phyloP scores from a whole-genome alignment of 176 grass and related monocot species.

The Saccharum spontaneum region DNA sequence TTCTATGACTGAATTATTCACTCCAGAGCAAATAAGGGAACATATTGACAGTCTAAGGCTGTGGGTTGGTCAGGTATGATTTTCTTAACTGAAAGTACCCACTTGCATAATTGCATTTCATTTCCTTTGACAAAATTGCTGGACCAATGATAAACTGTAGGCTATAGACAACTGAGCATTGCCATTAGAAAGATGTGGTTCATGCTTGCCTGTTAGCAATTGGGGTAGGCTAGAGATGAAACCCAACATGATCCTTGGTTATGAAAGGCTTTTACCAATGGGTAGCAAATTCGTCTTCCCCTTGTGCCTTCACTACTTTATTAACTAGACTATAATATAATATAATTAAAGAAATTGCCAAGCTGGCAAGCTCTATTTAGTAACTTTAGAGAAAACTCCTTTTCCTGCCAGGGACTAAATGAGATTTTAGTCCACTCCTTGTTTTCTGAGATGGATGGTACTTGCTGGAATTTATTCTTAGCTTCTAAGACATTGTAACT shows the following conservation, averaged over 20 bases:
- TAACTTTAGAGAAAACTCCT: not conserved
- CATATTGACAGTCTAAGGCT: conserved; percentile 87
- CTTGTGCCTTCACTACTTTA: not conserved
- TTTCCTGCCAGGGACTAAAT: not conserved
- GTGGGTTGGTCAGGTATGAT: conserved; percentile 96
- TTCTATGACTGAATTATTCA: conserved; percentile 96
- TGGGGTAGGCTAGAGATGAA: not conserved
- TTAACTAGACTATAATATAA: not conserved
- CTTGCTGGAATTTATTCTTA: not conserved
- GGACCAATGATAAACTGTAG: conserved; percentile 26
- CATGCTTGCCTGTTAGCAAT: not conserved
- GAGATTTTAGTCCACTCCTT: not conserved
- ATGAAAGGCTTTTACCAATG: not conserved
- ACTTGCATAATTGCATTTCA: conserved; percentile 17
- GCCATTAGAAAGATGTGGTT: conserved; percentile 10
- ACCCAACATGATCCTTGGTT: conserved; percentile 1
- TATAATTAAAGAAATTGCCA: conserved; percentile 13
- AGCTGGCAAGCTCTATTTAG: not conserved
- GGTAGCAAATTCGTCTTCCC: not conserved
- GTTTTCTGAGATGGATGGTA: not conserved
- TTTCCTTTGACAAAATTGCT: not conserved
- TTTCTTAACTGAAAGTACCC: not conserved
- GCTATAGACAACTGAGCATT: not conserved
- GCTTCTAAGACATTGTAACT: not conserved
- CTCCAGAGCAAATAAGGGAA: conserved; percentile 87